phyloP scores from a whole-genome alignment of 768 basidiomycete species.

The Panellus pusillus region DNA sequence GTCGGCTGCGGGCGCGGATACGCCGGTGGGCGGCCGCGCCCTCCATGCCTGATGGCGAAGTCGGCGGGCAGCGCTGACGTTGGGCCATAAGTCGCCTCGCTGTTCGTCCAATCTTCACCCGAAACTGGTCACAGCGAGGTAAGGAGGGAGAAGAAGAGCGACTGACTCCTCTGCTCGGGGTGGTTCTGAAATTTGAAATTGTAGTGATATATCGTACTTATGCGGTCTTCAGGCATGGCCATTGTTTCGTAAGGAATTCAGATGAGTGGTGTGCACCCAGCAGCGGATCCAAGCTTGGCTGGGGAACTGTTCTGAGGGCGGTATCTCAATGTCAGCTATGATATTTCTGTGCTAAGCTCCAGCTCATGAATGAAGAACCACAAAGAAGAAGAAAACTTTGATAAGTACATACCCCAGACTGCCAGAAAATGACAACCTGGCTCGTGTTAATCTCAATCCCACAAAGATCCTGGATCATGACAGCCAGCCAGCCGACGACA shows the following conservation, averaged over 20 bases:
- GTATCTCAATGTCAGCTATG: slow-evolving; percentile 2
- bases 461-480: slow-evolving; percentile 10
- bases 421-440: background rate
- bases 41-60: slow-evolving; percentile 1
- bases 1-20: slow-evolving; percentile 7
- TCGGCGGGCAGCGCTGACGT: background rate
- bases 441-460: background rate
- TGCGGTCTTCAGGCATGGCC: background rate
- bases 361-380: no score
- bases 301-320: background rate
- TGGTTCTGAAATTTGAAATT: slow-evolving; percentile 1
- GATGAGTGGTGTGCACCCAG: slow-evolving; percentile 11
- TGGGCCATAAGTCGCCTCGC: background rate
- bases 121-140: no score
- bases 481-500: background rate
- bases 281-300: background rate
- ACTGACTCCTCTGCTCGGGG: slow-evolving; percentile 1
- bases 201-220: slow-evolving; percentile 1
- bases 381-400: no score
- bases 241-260: background rate
- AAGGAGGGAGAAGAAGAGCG: no score
- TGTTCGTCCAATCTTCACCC: slow-evolving; percentile 5
- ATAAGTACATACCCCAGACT: slow-evolving; percentile 2
- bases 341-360: slow-evolving; percentile 11
- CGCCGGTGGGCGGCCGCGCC: background rate